Evolutionary conservation across 768 basidiomycete species (phyloP).

Genomic region (Phanerochaete sordida): DNA sequence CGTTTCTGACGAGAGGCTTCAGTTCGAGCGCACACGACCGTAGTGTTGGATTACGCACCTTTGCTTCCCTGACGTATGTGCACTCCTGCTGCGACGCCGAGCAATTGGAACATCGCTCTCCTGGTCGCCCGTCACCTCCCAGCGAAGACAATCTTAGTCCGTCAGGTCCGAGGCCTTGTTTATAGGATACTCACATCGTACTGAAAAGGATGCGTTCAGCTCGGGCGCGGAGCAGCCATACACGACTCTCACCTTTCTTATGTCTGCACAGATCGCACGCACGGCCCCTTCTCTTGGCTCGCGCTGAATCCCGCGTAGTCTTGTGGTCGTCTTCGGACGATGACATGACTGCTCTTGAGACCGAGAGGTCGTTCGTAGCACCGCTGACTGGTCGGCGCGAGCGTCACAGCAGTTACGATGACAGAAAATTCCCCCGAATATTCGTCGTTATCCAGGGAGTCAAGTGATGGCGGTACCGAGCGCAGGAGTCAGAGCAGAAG

Average conservation of each 20-base stretch:
- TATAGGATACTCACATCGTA: constrained; percentile 11
- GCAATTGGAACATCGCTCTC: constrained; percentile 10
- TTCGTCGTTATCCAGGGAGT: background rate
- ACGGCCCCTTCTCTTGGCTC: constrained; percentile 5
- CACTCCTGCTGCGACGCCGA: constrained; percentile 1
- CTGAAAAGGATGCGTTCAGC: background rate
- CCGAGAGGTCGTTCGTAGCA: background rate
- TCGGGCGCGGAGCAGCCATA: background rate
- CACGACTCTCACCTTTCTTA: constrained; percentile 9
- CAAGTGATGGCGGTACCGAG: background rate
- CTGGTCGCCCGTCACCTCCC: constrained; percentile 8
- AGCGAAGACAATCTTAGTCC: background rate
- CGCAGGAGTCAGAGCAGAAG: background rate
- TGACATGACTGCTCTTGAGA: too few relatives aligned
- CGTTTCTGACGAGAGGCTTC: constrained; percentile 5
- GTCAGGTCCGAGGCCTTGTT: background rate
- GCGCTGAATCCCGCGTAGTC: background rate
- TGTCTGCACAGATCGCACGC: constrained; percentile 13
- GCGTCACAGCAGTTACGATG: background rate
- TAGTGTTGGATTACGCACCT: background rate
- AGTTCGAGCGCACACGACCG: background rate
- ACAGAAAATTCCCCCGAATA: background rate
- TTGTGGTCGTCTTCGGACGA: constrained; percentile 7
- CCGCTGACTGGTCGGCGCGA: background rate
- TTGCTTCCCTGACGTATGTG: constrained; percentile 10